Base-by-base conservation (phyloP, 306 rosid genomes). In the Carpinus fangiana region DNA sequence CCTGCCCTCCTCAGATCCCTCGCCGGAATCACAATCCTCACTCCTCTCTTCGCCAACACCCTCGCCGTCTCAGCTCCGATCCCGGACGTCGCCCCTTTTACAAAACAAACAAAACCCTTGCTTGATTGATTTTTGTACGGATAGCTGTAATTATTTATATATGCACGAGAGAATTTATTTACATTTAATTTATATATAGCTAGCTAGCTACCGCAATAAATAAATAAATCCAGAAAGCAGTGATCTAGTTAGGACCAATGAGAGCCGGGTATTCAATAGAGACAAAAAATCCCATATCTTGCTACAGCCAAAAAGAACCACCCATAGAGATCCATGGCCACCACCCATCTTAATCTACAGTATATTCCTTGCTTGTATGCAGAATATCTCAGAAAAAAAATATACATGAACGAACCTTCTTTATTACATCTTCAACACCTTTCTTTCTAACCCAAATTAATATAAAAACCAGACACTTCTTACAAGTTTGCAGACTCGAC, bases 41-140 rank as follows among this genome's bases (percentile, higher is more conserved):
- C 92, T 20, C 98, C 98, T 84, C 92, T 91, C 91, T 88, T 95
- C 61, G 98, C 98, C 56, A 95, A 77, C 51, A 90, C 97, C 70
- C 97, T 90, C 0, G 98, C 98, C 64, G 98, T 95, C 84, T 95
- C 98, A 73, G 90, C 96, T 84, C 98, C 98, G 73, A 92, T 92
- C 2, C 98, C 98, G 41, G 98, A 91, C 17, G 92, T 86, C 17
- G 89, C 97, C 57, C 99, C 98, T 94, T 77, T 76, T 66, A 84
- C 65, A 12, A 20, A 73, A 78, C 5, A 3, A 66, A 62, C 48
- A 79, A 68, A 51, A 77, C 51, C 51, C 28, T 23, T 23, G 26
- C 7, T 20, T 6, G 11, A 8, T 64, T 64, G 17, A 13, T 16
- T 34, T 64, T 7, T 34, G 21, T 4, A 62, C 31, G 46, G 8